Evolutionary conservation across 805 yeast genomes (phyloP).

Genomic region (Candida nitratophila): DNA sequence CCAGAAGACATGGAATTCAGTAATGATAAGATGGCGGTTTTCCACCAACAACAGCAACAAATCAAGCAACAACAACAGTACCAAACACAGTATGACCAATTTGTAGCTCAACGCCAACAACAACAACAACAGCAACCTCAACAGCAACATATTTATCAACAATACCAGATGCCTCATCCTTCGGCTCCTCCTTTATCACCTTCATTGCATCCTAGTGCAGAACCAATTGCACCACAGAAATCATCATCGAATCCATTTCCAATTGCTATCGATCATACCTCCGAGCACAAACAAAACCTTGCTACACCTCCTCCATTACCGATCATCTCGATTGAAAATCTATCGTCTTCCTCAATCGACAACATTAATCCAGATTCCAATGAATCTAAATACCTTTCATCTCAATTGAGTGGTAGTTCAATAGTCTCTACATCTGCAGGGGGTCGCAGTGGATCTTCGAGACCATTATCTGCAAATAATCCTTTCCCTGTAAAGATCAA

Average conservation of each 20-base stretch:
- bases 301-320: background rate
- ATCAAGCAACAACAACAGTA: constrained; percentile 10
- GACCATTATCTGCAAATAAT: constrained; percentile 3
- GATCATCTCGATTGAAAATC: background rate
- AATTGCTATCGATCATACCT: background rate
- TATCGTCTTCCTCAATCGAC: background rate
- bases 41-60: constrained; percentile 12
- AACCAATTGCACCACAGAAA: constrained; percentile 2
- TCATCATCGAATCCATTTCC: background rate
- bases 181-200: no score
- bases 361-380: background rate
- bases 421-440: constrained; percentile 1
- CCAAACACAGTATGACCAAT: no score
- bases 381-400: background rate
- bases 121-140: constrained; percentile 4
- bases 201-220: background rate
- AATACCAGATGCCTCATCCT: constrained; percentile 2
- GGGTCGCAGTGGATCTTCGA: constrained; percentile 1
- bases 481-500: constrained; percentile 3
- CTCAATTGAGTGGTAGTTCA: constrained; percentile 7
- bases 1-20: constrained; percentile 1
- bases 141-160: constrained; percentile 5
- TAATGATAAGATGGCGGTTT: constrained; percentile 13
- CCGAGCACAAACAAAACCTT: background rate
- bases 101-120: background rate